These are phyloP conservation scores for Trichosporon ovoides DNA, from an alignment of 1,284 basidiomycete species.

Conservation along the genomic window DNA sequence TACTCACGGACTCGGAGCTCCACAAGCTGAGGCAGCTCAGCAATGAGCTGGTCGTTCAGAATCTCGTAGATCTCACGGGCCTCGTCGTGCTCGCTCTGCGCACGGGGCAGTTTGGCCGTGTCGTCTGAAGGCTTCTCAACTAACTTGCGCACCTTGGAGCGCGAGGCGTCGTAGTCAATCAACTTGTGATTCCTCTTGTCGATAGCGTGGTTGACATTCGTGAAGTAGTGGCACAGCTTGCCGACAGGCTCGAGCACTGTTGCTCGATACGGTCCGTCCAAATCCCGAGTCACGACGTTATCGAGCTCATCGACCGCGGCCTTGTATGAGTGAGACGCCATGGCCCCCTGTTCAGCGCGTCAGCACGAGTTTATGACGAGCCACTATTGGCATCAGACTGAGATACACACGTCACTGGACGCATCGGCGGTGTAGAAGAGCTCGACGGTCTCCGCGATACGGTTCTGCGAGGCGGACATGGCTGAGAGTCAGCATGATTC, in stretches of 20 bases:
- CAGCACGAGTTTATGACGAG: background rate
- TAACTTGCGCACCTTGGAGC: constrained; percentile 80
- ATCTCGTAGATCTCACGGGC: constrained; percentile 87
- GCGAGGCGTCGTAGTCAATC: constrained; percentile 89
- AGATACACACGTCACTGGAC: constrained; percentile 58
- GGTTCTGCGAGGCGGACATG: constrained; percentile 87
- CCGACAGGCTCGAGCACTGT: constrained; percentile 93
- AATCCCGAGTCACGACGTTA: constrained; percentile 71
- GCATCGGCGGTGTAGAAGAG: constrained; percentile 86
- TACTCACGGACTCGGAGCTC: constrained; percentile 80
- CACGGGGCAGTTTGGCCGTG: constrained; percentile 79
- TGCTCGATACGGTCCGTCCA: constrained; percentile 88
- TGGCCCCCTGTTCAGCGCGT: constrained; percentile 60
- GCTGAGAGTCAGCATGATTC: constrained; percentile 52
- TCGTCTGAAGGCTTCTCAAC: constrained; percentile 93
- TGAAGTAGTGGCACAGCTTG: constrained; percentile 94
- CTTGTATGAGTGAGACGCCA: constrained; percentile 95
- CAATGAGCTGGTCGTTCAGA: constrained; percentile 85
- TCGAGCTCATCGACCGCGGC: constrained; percentile 92
- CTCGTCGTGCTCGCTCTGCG: constrained; percentile 92
- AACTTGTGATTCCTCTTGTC: constrained; percentile 95
- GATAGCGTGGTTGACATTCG: constrained; percentile 89
- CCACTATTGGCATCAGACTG: too few species aligned
- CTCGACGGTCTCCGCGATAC: constrained; percentile 90
- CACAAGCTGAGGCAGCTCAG: constrained; percentile 84